Evolutionary conservation across 495 filamentous ascomycete species (phyloP).

Genomic region (Xanthoparmelia taractica): DNA sequence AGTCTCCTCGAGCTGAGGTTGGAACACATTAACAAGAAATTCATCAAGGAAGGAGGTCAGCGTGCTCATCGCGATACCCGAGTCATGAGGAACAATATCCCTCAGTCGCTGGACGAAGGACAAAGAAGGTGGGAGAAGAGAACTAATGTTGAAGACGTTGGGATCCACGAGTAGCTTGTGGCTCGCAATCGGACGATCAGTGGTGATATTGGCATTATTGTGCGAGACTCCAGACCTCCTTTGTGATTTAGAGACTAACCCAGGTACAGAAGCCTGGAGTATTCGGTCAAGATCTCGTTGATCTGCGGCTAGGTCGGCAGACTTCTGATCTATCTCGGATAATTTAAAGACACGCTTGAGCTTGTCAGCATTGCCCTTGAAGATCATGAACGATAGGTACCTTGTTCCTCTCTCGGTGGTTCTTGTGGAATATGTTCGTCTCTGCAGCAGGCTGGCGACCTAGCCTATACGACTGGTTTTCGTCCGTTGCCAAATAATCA

Average conservation of each 20-base stretch:
- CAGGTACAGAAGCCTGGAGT: constrained; percentile 82
- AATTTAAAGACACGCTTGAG: constrained; percentile 76
- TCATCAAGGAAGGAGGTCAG: constrained; percentile 95
- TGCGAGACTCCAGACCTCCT: constrained; percentile 32
- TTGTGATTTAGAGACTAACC: constrained; percentile 74
- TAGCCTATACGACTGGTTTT: constrained; percentile 49
- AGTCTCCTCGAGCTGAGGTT: constrained; percentile 92
- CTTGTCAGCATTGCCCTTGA: constrained; percentile 24
- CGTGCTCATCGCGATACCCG: constrained; percentile 78
- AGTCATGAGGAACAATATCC: constrained; percentile 75
- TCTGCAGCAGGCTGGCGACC: constrained; percentile 41
- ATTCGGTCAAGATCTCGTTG: constrained; percentile 87
- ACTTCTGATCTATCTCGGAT: constrained; percentile 70
- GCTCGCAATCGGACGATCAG: constrained; percentile 54
- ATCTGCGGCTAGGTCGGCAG: constrained; percentile 64
- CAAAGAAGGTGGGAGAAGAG: constrained; percentile 86
- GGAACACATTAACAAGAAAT: constrained; percentile 96
- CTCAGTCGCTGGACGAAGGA: constrained; percentile 87
- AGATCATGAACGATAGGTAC: constrained; percentile 26
- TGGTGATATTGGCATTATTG: constrained; percentile 29
- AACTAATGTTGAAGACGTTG: constrained; percentile 95
- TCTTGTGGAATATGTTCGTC: constrained; percentile 51
- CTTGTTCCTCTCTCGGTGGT: constrained; percentile 61
- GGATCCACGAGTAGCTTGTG: constrained; percentile 90
- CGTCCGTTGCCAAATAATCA: constrained; percentile 94